Evolutionary conservation across 163 green algal genomes (phyloP).

Genomic region (Smithsoniella earleae): DNA sequence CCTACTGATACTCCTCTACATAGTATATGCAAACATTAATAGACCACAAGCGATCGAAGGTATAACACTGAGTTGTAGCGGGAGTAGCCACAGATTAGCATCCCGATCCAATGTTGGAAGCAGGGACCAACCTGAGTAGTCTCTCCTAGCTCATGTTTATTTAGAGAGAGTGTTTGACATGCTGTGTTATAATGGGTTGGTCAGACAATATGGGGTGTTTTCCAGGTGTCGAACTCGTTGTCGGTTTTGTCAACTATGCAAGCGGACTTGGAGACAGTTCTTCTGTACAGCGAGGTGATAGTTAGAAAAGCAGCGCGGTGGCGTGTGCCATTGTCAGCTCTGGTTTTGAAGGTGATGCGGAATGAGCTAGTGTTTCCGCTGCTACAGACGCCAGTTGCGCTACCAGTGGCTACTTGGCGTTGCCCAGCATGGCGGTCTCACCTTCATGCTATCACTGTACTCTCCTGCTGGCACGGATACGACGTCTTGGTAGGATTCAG

Average conservation of each 20-base stretch:
- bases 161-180: too few relatives aligned
- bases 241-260: conserved; percentile 3
- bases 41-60: too few relatives aligned
- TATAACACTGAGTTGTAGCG: too few relatives aligned
- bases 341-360: conserved; percentile 25
- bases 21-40: too few relatives aligned
- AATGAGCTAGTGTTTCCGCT: conserved; percentile 27
- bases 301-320: conserved; percentile 6
- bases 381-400: background rate
- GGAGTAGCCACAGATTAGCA: too few relatives aligned
- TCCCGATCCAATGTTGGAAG: too few relatives aligned
- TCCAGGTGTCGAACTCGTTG: conserved; percentile 17
- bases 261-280: background rate
- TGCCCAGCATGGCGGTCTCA: conserved; percentile 8
- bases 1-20: too few relatives aligned
- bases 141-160: too few relatives aligned
- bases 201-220: too few relatives aligned
- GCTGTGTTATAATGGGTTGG: too few relatives aligned
- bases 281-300: conserved; percentile 28
- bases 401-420: background rate
- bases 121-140: too few relatives aligned
- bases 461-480: conserved; percentile 27
- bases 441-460: conserved; percentile 19
- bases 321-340: conserved; percentile 9
- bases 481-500: conserved; percentile 12